Evolutionary conservation across 192 early-diverging fungal genomes (phyloP), one percentile per base, ranked within the genome.

Genomic region (Backusella luteola): DNA sequence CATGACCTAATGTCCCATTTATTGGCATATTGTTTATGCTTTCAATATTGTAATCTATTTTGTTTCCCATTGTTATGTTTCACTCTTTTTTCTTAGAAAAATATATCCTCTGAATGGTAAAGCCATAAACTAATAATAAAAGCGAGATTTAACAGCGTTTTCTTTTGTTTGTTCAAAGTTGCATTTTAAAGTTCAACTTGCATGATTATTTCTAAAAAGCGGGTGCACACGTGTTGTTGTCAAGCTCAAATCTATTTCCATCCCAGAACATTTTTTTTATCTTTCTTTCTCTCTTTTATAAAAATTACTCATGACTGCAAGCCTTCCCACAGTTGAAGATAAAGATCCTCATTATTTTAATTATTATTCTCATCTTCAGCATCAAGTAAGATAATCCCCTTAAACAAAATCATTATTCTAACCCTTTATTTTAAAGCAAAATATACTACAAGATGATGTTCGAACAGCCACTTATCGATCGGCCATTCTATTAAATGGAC

Each of bases 371-470:
- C 86, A 88, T 82, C 71, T 92, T n/a, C 89, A 90, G 69, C 93
- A 95, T 83, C 93, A 92, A 85, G 91, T 92, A 87, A 67, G 71
- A 76, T 41, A 66, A 59, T 21, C 41, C 19, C 46, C 14, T 17
- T 1, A 49, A 49, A 49, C 14, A 49, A 49, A 49, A 39, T 26
- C 7, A 17, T 4, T 21, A 15, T 15, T 32, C 15, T 44, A 44
- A 66, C 42, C 26, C 32, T 35, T 29, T 59, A 9, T 56, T 23
- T 56, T 12, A 46, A 87, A 97, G 93, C 96, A 97, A 90, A 98
- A 98, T 82, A 98, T 98, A 96, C 90, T 98, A 14, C 93, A 96
- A 84, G 98, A 99, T 82, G 89, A 87, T 34, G 93, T 98, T 23
- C 87, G 98, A 41, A 99, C 98, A n/a, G 94, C 94, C 11, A 88